Base-by-base conservation (phyloP, 768 basidiomycete species). In the Trametes coccinea region DNA sequence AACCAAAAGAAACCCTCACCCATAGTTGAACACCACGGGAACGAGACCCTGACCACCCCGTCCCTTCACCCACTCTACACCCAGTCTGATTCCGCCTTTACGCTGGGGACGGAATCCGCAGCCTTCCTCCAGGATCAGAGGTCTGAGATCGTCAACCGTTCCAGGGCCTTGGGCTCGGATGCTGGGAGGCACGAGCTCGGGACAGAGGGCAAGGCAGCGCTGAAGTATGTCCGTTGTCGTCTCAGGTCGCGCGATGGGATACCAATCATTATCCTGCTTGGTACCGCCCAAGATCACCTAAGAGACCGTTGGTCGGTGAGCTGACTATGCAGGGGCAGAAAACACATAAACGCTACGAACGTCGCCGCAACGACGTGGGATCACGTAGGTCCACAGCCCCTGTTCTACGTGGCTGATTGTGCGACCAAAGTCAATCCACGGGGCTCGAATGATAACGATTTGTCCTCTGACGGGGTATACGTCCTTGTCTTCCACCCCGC, bases 31-130 rank as follows among this genome's bases (percentile, higher is more conserved):
- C 0, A 88, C 77, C 29, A 87, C 70, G 0, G 84, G 84, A 14
- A 84, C 72, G 58, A 67, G 74, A 17, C 62, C 16, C 66, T 69
- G 63, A 17, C 68, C 54, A n/a, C 66, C 64, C 34, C 65, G 58
- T 74, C 74, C 27, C 80, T 50, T 41, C 3, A 56, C 65, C 75
- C 74, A 79, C 39, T 81, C 82, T 0, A 71, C 71, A 43, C 83
- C 86, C 2, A 90, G 73, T 29, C 89, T 74, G 34, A 92, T 77
- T 0, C 90, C 89, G n/a, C 85, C 87, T 43, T 82, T 84, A 56
- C 91, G 75, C 0, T 73, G 82, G 0, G 90, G 91, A 3, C 90
- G 78, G 49, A 92, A 72, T 2, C 91, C 91, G 65, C 82, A 82
- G 6, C 78, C 79, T 34, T 75, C 73, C 54, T 79, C 79, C 43